A percentile compares a stretch with the other conserved stretches of the same genome.
These are phyloP conservation scores for Boletus rubropictus DNA, from an alignment of 768 basidiomycete genomes.

Conservation along the genomic window DNA sequence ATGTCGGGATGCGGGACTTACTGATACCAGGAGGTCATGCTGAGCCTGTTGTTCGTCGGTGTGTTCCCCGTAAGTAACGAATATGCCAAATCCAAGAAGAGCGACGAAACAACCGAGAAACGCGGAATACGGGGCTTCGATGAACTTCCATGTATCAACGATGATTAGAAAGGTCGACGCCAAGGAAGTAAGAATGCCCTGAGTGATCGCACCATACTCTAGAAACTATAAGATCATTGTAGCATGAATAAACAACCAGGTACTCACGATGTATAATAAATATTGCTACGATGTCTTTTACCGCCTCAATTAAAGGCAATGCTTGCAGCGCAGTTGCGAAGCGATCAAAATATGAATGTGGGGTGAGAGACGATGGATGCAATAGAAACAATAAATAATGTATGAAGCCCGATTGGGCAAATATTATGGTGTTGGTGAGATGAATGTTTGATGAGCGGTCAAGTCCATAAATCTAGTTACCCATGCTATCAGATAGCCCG, in stretches of 20 bases:
- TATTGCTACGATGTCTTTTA: constrained; percentile 15
- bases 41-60: not conserved
- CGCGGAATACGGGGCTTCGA: constrained; percentile 6
- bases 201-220: constrained; percentile 30
- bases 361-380: constrained; percentile 1
- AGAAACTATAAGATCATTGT: not conserved
- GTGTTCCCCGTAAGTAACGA: not conserved
- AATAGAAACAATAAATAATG: constrained; percentile 14
- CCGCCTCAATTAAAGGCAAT: constrained; percentile 15
- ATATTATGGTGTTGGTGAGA: constrained; percentile 23
- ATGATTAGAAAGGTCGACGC: constrained; percentile 7
- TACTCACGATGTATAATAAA: constrained; percentile 24
- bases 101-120: constrained; percentile 17
- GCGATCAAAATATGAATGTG: not conserved
- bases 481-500: not conserved
- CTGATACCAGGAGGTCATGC: constrained; percentile 9
- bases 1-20: constrained; percentile 3
- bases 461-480: constrained; percentile 20
- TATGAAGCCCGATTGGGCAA: constrained; percentile 18
- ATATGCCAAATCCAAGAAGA: constrained; percentile 7
- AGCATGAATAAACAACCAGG: not conserved
- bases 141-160: constrained; percentile 9
- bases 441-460: constrained; percentile 15
- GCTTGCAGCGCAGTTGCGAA: constrained; percentile 11
- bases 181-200: constrained; percentile 16